These are phyloP conservation scores for Papiliotrema nemorosa DNA, from an alignment of 1,284 basidiomycete species.

Conservation along the genomic window DNA sequence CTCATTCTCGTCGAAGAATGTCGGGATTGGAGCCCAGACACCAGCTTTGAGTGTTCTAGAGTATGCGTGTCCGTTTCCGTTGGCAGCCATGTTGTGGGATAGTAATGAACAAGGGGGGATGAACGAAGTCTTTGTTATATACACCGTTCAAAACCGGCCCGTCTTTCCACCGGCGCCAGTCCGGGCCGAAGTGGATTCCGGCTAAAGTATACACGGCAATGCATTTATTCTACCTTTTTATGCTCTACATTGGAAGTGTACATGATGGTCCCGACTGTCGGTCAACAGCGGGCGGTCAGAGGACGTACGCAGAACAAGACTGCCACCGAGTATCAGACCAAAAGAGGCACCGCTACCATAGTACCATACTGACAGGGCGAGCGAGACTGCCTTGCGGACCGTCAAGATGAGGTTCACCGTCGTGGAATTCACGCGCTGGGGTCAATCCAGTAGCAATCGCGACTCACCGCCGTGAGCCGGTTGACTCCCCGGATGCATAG, in stretches of 20 bases:
- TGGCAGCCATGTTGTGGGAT: slow-evolving; percentile 12
- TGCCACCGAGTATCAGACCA: slow-evolving; percentile 41
- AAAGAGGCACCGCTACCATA: slow-evolving; percentile 39
- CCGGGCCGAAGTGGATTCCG: not conserved
- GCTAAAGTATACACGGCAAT: no score
- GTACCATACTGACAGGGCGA: slow-evolving; percentile 58
- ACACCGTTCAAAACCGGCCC: not conserved
- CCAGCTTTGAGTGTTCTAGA: slow-evolving; percentile 66
- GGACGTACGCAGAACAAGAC: slow-evolving; percentile 44
- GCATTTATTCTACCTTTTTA: not conserved
- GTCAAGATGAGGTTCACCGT: slow-evolving; percentile 85
- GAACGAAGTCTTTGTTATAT: not conserved
- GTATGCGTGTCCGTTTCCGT: slow-evolving; percentile 7
- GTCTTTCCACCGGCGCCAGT: not conserved
- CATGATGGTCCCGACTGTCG: slow-evolving; percentile 9
- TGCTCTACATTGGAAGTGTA: slow-evolving; percentile 2
- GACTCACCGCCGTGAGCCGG: slow-evolving; percentile 61
- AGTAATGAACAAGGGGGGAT: not conserved
- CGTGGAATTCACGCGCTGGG: slow-evolving; percentile 62
- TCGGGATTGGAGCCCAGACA: slow-evolving; percentile 78
- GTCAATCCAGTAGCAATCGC: not conserved
- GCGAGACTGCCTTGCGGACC: slow-evolving; percentile 80
- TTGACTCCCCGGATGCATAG: slow-evolving; percentile 89
- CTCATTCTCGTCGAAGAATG: slow-evolving; percentile 75
- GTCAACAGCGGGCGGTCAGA: not conserved